phyloP scores from a whole-genome alignment of 2,329 filamentous ascomycete species.

The Falciphora oryzae region DNA sequence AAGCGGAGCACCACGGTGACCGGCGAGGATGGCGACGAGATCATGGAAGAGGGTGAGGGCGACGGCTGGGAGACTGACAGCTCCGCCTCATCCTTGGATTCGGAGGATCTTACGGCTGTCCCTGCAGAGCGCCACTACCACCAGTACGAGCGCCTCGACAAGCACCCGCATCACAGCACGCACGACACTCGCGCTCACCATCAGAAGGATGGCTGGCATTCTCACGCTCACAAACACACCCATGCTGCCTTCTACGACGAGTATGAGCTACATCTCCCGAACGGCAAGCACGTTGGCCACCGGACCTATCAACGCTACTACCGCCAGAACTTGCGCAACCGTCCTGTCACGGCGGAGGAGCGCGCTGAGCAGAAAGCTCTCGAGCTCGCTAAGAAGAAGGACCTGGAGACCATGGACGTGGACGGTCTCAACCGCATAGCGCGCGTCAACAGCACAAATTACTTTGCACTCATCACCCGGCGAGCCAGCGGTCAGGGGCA shows the following conservation, averaged over 20 bases:
- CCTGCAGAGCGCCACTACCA: conserved; percentile 67
- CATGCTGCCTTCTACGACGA: conserved; percentile 85
- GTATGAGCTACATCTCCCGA: conserved; percentile 87
- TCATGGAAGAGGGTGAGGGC: conserved; percentile 45
- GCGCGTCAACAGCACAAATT: conserved; percentile 31
- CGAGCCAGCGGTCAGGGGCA: conserved; percentile 71
- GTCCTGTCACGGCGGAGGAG: conserved; percentile 69
- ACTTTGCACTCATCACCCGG: conserved; percentile 56
- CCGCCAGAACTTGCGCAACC: conserved; percentile 83
- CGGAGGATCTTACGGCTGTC: conserved; percentile 74
- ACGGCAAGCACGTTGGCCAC: conserved; percentile 84
- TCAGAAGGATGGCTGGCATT: conserved; percentile 73
- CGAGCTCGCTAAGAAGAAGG: conserved; percentile 54
- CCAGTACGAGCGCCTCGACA: conserved; percentile 65
- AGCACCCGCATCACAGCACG: conserved; percentile 70
- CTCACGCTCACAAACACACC: conserved; percentile 69
- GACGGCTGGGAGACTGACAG: conserved; percentile 96
- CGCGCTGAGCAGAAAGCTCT: conserved; percentile 43
- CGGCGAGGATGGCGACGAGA: conserved; percentile 44
- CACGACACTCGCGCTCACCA: conserved; percentile 66
- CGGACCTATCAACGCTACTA: conserved; percentile 83
- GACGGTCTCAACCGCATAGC: conserved; percentile 38
- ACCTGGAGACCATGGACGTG: conserved; percentile 31
- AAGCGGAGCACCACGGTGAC: conserved; percentile 47
- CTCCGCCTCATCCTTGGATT: conserved; percentile 81